phyloP scores from a whole-genome alignment of 148 eudicot species.

The Rhododendron ovatum region DNA sequence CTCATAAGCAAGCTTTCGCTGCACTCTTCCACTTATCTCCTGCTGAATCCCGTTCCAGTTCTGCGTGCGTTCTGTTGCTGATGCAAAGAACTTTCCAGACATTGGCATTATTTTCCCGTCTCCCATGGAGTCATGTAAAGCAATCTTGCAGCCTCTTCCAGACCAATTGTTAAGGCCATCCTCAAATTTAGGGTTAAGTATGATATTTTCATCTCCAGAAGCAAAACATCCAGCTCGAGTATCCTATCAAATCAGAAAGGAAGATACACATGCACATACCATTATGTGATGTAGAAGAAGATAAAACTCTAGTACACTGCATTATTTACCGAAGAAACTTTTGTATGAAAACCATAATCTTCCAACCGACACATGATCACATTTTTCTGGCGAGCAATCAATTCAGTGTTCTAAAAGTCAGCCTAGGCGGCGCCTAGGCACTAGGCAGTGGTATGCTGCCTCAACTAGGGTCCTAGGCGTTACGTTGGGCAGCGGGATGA shows the following conservation, averaged over 20 bases:
- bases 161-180: slow-evolving; percentile 89
- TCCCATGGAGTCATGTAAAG: slow-evolving; percentile 63
- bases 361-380: not conserved
- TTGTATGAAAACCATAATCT: not conserved
- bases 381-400: not conserved
- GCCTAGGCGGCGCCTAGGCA: too few relatives aligned
- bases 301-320: not conserved
- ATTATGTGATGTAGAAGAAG: not conserved
- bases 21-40: slow-evolving; percentile 66
- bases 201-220: slow-evolving; percentile 51
- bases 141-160: slow-evolving; percentile 78
- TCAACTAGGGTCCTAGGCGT: too few relatives aligned
- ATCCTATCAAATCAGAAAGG: slow-evolving; percentile 16
- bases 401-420: too few relatives aligned
- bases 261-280: not conserved
- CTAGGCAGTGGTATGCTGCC: too few relatives aligned
- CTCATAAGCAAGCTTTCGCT: slow-evolving; percentile 74
- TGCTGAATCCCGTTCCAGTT: slow-evolving; percentile 96
- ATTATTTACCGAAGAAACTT: not conserved
- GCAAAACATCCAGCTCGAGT: slow-evolving; percentile 16
- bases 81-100: slow-evolving; percentile 80
- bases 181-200: slow-evolving; percentile 68
- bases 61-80: slow-evolving; percentile 73
- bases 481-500: too few relatives aligned
- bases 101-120: slow-evolving; percentile 68